Conservation (phyloP, 2,329 filamentous ascomycete genomes). For the Penicillium brevicompactum region DNA sequence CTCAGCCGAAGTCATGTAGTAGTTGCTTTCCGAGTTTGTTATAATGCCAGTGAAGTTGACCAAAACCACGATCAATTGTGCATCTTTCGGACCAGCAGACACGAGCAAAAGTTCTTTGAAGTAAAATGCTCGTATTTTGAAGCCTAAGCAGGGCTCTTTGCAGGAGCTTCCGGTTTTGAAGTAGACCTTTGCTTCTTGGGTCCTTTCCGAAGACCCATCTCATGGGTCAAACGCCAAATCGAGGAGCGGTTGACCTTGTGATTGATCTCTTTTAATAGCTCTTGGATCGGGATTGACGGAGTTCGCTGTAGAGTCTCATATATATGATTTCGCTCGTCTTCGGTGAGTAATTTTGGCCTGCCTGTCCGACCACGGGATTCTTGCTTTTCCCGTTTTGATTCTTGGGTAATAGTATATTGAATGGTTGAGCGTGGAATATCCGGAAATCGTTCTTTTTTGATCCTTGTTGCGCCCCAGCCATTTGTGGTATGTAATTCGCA, state of each 20-base stretch:
- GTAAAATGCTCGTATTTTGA: neutral
- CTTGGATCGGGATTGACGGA: neutral
- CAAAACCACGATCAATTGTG: neutral
- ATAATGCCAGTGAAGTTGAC: no score
- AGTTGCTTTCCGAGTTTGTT: neutral
- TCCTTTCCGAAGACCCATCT: slow-evolving; percentile 4
- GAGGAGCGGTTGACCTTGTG: neutral
- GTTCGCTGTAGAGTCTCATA: neutral
- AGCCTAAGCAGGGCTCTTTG: neutral
- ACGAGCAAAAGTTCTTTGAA: neutral
- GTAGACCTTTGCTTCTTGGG: neutral
- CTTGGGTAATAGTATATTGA: slow-evolving; percentile 3
- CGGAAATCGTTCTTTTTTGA: slow-evolving; percentile 1
- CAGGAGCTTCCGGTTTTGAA: neutral
- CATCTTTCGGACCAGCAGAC: neutral
- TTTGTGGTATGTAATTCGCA: slow-evolving; percentile 9
- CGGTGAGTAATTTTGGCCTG: neutral
- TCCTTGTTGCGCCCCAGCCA: neutral
- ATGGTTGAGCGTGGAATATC: slow-evolving; percentile 6
- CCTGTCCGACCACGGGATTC: neutral
- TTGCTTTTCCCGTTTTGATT: neutral
- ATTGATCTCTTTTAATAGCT: neutral
- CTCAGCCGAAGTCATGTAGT: no score
- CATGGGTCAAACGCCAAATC: slow-evolving; percentile 6
- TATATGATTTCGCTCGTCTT: neutral